A percentile compares a stretch with the other conserved stretches of the same genome.
phyloP scores from a whole-genome alignment of 352 stramenopile genomes.

The Thraustotheca clavata region DNA sequence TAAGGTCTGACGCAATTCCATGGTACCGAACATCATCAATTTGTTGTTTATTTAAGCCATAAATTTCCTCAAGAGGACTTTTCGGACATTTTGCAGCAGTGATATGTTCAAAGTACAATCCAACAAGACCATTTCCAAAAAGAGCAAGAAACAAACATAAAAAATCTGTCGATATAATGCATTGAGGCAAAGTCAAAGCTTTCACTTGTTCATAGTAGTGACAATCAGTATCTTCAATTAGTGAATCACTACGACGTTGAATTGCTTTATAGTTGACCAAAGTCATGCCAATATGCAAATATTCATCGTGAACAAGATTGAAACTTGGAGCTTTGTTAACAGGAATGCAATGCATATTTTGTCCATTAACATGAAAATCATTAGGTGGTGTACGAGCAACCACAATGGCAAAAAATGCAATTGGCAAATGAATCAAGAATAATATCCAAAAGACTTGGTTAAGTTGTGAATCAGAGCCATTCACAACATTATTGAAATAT shows the following conservation, averaged over 20 bases:
- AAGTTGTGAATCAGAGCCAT: not conserved
- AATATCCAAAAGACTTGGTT: not conserved
- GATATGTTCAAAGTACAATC: slow-evolving; percentile 10
- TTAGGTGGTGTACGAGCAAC: not conserved
- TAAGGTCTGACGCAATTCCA: not conserved
- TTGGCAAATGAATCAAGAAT: not conserved
- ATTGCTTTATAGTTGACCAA: slow-evolving; percentile 18
- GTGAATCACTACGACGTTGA: not conserved
- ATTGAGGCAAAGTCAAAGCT: slow-evolving; percentile 8
- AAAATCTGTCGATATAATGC: slow-evolving; percentile 19
- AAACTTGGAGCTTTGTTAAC: not conserved
- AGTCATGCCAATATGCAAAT: slow-evolving; percentile 10
- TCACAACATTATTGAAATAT: not conserved
- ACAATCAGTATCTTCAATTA: slow-evolving; percentile 11
- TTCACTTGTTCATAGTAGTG: slow-evolving; percentile 19
- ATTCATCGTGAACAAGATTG: slow-evolving; percentile 4
- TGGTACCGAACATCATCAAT: not conserved
- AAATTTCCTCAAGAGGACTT: not conserved
- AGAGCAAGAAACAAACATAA: slow-evolving; percentile 2
- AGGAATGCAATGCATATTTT: slow-evolving; percentile 12
- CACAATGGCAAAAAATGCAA: not conserved
- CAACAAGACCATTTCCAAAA: not conserved
- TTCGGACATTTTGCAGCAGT: not conserved
- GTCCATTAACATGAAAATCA: not conserved
- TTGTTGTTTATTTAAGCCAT: not conserved